Percentiles rank a stretch among this genome's conserved stretches.
These are phyloP conservation scores for Rhynchospora tenuis DNA, from an alignment of 176 grass and related monocot species.

Conservation along the genomic window DNA sequence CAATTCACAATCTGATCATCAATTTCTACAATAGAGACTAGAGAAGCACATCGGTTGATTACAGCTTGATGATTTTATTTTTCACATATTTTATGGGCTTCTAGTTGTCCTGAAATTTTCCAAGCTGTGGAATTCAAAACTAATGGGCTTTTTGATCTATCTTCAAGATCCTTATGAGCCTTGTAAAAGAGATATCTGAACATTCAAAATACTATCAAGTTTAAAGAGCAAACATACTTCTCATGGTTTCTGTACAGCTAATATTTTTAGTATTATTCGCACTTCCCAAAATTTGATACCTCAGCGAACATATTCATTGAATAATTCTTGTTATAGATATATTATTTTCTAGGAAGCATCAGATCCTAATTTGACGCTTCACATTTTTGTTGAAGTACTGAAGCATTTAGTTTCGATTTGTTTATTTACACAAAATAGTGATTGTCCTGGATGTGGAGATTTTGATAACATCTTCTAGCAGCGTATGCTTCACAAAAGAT, in stretches of 20 bases:
- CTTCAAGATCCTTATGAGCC: too few species aligned
- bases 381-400: background rate
- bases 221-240: too few species aligned
- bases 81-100: background rate
- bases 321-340: background rate
- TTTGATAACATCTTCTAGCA: background rate
- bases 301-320: background rate
- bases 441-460: background rate
- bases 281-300: background rate
- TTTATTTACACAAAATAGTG: background rate
- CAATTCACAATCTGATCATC: background rate
- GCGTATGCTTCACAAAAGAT: background rate
- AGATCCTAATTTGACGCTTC: background rate
- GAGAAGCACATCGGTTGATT: background rate
- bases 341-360: background rate
- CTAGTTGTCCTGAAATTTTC: too few species aligned
- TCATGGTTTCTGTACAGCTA: background rate
- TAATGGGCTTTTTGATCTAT: background rate
- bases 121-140: background rate
- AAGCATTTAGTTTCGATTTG: background rate
- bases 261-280: background rate
- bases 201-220: too few species aligned
- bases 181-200: too few species aligned
- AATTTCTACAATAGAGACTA: background rate
- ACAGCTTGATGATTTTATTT: background rate